Conservation (phyloP, 305 asterid genomes). For the Rubia balearica region DNA sequence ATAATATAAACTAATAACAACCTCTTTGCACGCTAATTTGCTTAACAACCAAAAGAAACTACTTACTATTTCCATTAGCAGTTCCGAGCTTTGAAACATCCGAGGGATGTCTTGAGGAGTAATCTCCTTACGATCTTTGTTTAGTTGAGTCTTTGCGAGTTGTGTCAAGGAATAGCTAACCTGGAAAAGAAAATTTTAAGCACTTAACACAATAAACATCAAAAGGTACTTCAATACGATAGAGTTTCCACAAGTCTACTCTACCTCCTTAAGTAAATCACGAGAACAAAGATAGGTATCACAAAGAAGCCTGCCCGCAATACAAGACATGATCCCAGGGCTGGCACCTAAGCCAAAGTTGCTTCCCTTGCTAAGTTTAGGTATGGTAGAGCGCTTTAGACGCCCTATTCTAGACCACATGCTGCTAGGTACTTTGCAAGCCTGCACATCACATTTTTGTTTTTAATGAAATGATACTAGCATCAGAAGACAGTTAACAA, state of each 20-base stretch:
- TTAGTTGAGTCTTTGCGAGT: constrained; percentile 77
- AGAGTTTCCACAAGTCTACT: constrained; percentile 5
- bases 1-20: neutral
- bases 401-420: constrained; percentile 99
- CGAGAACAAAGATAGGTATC: constrained; percentile 85
- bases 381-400: constrained; percentile 81
- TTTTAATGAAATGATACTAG: constrained; percentile 15
- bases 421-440: constrained; percentile 58
- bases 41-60: constrained; percentile 11
- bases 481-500: neutral
- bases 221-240: neutral
- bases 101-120: constrained; percentile 72
- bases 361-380: constrained; percentile 85
- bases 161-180: constrained; percentile 94
- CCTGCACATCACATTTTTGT: constrained; percentile 39
- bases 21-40: neutral
- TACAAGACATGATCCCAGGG: constrained; percentile 80
- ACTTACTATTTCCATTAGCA: constrained; percentile 81
- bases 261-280: constrained; percentile 88
- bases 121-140: constrained; percentile 77
- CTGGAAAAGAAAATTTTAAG: constrained; percentile 39
- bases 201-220: constrained; percentile 20
- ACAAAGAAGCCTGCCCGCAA: constrained; percentile 97
- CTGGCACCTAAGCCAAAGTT: constrained; percentile 93
- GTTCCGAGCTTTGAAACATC: constrained; percentile 74